These are phyloP conservation scores for Penicillium lagena DNA, from an alignment of 495 filamentous ascomycete genomes.

Conservation along the genomic window DNA sequence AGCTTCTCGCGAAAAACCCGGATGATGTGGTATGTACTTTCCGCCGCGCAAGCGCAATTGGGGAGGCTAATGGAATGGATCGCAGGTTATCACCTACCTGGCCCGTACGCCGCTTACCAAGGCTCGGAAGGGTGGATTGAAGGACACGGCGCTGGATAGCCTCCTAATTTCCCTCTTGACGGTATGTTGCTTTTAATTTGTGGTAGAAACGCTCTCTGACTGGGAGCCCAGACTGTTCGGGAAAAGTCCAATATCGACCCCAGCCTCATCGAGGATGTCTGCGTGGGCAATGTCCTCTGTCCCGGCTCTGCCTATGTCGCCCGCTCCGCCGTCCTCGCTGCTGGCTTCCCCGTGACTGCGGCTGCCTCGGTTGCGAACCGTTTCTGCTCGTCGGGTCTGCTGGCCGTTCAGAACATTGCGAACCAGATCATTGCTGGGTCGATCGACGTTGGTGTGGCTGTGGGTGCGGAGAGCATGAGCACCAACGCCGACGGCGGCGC, in stretches of 20 bases:
- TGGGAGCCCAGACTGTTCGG: constrained; percentile 39
- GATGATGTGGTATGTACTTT: constrained; percentile 37
- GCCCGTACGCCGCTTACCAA: constrained; percentile 76
- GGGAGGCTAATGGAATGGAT: neutral
- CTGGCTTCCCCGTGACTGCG: constrained; percentile 85
- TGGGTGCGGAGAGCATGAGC: constrained; percentile 87
- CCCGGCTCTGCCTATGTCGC: constrained; percentile 67
- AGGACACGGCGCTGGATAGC: constrained; percentile 82
- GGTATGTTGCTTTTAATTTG: constrained; percentile 37
- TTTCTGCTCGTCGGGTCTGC: constrained; percentile 93
- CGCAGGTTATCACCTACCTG: constrained; percentile 76
- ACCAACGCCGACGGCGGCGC: constrained; percentile 63
- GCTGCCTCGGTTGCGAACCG: constrained; percentile 76
- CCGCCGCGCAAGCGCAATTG: neutral
- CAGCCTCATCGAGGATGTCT: constrained; percentile 83
- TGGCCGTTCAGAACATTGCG: constrained; percentile 88
- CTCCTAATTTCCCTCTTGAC: constrained; percentile 73
- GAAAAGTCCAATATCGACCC: constrained; percentile 75
- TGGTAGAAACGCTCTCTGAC: neutral
- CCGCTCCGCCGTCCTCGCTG: constrained; percentile 80
- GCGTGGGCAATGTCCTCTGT: constrained; percentile 73
- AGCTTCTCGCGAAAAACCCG: constrained; percentile 31
- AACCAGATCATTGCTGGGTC: constrained; percentile 74
- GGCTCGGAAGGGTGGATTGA: constrained; percentile 77
- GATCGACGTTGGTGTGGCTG: constrained; percentile 82